These are phyloP conservation scores for Claviceps sp. DNA, from an alignment of 2,329 filamentous ascomycete species.

Conservation along the genomic window DNA sequence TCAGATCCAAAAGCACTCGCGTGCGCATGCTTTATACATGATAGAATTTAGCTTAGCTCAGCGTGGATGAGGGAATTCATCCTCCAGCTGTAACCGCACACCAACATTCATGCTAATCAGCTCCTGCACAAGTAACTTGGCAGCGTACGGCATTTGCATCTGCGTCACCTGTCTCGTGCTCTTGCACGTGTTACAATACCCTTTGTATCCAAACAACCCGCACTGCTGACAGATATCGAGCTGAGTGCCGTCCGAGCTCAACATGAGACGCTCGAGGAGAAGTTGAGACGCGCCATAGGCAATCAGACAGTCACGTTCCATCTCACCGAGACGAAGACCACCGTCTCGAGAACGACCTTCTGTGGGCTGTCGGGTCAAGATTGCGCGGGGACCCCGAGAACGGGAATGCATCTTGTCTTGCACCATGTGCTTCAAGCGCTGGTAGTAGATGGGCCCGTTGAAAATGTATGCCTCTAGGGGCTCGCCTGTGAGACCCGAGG, in stretches of 20 bases:
- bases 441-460: constrained; percentile 98
- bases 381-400: constrained; percentile 76
- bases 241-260: constrained; percentile 77
- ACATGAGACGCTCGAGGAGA: constrained; percentile 85
- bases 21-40: too few relatives aligned
- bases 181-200: constrained; percentile 89
- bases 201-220: constrained; percentile 88
- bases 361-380: constrained; percentile 87
- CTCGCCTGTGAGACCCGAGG: constrained; percentile 88
- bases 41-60: neutral
- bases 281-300: constrained; percentile 92
- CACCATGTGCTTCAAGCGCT: constrained; percentile 99
- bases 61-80: constrained; percentile 69
- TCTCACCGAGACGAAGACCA: constrained; percentile 87
- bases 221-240: constrained; percentile 92
- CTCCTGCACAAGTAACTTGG: constrained; percentile 91
- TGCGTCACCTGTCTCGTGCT: constrained; percentile 71
- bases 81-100: constrained; percentile 76
- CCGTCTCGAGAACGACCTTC: constrained; percentile 89
- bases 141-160: constrained; percentile 96
- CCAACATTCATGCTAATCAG: constrained; percentile 98
- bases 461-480: constrained; percentile 92
- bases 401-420: constrained; percentile 99
- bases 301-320: constrained; percentile 97
- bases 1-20: too few relatives aligned